phyloP scores from a whole-genome alignment of 306 rosid species.

The Ceratonia siliqua region DNA sequence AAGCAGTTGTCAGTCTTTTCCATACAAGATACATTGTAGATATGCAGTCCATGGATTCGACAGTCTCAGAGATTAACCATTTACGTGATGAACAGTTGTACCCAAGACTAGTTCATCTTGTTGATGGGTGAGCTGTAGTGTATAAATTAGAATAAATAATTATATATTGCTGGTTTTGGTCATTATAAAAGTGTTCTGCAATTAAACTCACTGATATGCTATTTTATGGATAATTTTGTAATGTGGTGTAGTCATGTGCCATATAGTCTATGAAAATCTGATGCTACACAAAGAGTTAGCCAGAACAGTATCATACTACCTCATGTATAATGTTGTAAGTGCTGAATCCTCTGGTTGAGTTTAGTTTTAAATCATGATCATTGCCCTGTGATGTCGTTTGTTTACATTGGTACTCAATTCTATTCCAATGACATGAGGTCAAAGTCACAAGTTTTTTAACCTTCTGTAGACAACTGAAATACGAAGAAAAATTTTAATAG shows the following conservation, averaged over 20 bases:
- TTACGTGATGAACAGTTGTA: conserved; percentile 83
- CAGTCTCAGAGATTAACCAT: conserved; percentile 86
- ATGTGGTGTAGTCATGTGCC: not conserved
- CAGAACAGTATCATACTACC: not conserved
- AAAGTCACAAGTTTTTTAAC: too few relatives aligned
- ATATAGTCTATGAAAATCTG: not conserved
- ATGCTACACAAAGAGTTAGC: too few relatives aligned
- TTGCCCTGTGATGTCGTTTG: not conserved
- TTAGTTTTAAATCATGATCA: not conserved
- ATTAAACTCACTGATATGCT: not conserved
- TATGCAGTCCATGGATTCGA: conserved; percentile 99
- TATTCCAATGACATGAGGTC: not conserved
- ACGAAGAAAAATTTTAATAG: too few relatives aligned
- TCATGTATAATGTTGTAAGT: not conserved
- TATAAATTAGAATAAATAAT: not conserved
- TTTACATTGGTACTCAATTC: not conserved
- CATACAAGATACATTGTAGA: conserved; percentile 98
- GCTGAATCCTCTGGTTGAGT: not conserved
- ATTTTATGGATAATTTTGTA: not conserved
- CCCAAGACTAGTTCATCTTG: conserved; percentile 86
- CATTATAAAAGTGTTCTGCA: not conserved
- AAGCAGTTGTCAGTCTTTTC: conserved; percentile 90
- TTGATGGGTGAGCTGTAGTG: conserved; percentile 54
- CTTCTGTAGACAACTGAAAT: too few relatives aligned
- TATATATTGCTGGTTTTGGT: not conserved